phyloP scores from a whole-genome alignment of 768 basidiomycete genomes.

The Kwoniella dendrophila region DNA sequence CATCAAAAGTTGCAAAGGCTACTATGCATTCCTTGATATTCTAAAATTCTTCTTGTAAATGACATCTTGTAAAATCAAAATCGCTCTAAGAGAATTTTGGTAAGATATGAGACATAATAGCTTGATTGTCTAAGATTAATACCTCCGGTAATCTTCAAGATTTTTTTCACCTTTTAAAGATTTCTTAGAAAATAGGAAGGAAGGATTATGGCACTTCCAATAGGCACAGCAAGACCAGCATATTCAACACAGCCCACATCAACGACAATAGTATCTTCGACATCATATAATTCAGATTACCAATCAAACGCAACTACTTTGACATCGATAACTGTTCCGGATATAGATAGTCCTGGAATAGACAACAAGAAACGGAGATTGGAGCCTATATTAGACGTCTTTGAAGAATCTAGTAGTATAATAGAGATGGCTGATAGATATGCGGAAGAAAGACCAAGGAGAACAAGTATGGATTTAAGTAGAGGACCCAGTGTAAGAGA shows the following conservation, averaged over 20 bases:
- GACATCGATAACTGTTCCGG: constrained; percentile 43
- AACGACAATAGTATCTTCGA: constrained; percentile 35
- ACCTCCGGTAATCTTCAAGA: background rate
- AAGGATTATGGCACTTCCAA: background rate
- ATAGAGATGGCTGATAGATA: constrained; percentile 17
- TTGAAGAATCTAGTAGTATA: constrained; percentile 18
- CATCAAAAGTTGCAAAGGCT: background rate
- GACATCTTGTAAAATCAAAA: too few species aligned
- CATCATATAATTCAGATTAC: constrained; percentile 30
- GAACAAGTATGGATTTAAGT: constrained; percentile 18
- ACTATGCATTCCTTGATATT: background rate
- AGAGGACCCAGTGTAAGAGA: constrained; percentile 41
- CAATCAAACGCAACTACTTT: constrained; percentile 25
- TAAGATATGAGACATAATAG: constrained; percentile 14
- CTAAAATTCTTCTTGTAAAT: too few species aligned
- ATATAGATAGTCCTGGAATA: constrained; percentile 29
- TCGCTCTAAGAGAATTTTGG: background rate
- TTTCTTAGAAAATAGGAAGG: background rate
- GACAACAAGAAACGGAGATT: constrained; percentile 16
- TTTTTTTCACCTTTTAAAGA: too few species aligned
- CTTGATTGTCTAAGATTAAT: constrained; percentile 18
- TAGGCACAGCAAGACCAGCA: constrained; percentile 22
- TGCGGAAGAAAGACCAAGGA: constrained; percentile 19
- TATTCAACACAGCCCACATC: constrained; percentile 27
- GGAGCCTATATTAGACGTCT: constrained; percentile 33